phyloP scores from a whole-genome alignment of 805 yeast genomes.

The Candida koratica region DNA sequence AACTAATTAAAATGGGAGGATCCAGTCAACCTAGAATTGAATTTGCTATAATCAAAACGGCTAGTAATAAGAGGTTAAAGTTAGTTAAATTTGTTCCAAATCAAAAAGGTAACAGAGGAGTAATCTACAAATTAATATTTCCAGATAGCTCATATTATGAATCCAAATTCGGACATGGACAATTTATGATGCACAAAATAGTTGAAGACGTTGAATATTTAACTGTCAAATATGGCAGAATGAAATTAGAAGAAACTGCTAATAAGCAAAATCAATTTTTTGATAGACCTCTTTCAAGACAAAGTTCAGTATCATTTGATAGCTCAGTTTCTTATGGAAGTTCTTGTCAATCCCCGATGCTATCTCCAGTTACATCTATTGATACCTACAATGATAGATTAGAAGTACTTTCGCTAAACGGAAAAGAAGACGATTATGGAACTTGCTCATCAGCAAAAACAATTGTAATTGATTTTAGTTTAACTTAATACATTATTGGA shows the following conservation, averaged over 20 bases:
- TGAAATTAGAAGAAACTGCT: background rate
- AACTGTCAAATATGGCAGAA: background rate
- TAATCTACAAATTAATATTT: conserved; percentile 6
- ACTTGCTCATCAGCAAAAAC: conserved; percentile 5
- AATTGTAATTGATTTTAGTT: background rate
- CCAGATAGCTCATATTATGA: conserved; percentile 9
- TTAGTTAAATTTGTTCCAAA: conserved; percentile 3
- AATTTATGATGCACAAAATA: background rate
- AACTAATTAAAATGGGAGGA: conserved; percentile 8
- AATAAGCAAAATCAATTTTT: background rate
- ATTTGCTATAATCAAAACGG: conserved; percentile 8
- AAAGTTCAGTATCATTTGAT: background rate
- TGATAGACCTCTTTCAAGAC: background rate
- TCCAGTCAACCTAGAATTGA: conserved; percentile 5
- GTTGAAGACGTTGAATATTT: background rate
- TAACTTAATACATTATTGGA: too few species aligned
- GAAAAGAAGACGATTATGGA: conserved; percentile 3
- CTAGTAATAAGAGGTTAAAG: conserved; percentile 1
- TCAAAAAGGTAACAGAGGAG: background rate
- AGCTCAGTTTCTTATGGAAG: conserved; percentile 1
- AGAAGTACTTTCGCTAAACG: background rate
- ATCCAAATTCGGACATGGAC: background rate
- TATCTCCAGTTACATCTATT: conserved; percentile 2
- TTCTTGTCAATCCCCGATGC: background rate
- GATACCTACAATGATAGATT: background rate